phyloP scores from a whole-genome alignment of 2,329 filamentous ascomycete genomes.

The Diplodia sapinea region DNA sequence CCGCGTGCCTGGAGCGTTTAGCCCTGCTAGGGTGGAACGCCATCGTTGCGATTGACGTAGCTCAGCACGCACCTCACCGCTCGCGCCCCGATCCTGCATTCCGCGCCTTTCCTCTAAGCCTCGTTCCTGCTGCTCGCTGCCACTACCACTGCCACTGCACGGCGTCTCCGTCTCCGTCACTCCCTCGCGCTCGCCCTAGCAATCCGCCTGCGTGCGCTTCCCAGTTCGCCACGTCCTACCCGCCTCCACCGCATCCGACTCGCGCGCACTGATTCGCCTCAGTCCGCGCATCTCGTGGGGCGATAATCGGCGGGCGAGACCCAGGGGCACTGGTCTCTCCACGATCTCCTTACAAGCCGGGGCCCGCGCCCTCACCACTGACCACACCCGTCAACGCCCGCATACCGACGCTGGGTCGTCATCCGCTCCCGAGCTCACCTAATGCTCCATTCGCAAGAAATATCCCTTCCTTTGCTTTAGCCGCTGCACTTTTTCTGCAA shows the following conservation, averaged over 20 bases:
- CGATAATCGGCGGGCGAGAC: conserved; percentile 22
- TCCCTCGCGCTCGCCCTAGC: not conserved
- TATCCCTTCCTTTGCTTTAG: conserved; percentile 25
- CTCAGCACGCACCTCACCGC: conserved; percentile 22
- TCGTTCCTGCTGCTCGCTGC: conserved; percentile 16
- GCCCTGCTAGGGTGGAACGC: conserved; percentile 11
- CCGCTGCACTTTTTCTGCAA: conserved; percentile 29
- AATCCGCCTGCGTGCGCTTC: not conserved
- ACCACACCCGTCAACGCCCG: conserved; percentile 11
- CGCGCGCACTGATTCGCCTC: conserved; percentile 23
- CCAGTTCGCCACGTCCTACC: conserved; percentile 19
- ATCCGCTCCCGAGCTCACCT: not conserved
- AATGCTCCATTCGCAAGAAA: conserved; percentile 15
- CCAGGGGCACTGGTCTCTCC: conserved; percentile 20
- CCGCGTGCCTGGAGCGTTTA: conserved; percentile 24
- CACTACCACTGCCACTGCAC: not conserved
- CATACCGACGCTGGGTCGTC: conserved; percentile 23
- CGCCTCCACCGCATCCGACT: not conserved
- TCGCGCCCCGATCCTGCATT: conserved; percentile 21
- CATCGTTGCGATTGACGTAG: conserved; percentile 25
- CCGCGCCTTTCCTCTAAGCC: conserved; percentile 10
- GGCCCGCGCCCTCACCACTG: conserved; percentile 7
- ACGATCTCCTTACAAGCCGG: conserved; percentile 25
- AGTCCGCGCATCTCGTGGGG: conserved; percentile 22
- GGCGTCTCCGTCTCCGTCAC: conserved; percentile 11